Percentiles rank a stretch among this genome's conserved stretches.
Evolutionary conservation across 257 asterid species (phyloP).

Genomic region (Nicotiana benthamiana): DNA sequence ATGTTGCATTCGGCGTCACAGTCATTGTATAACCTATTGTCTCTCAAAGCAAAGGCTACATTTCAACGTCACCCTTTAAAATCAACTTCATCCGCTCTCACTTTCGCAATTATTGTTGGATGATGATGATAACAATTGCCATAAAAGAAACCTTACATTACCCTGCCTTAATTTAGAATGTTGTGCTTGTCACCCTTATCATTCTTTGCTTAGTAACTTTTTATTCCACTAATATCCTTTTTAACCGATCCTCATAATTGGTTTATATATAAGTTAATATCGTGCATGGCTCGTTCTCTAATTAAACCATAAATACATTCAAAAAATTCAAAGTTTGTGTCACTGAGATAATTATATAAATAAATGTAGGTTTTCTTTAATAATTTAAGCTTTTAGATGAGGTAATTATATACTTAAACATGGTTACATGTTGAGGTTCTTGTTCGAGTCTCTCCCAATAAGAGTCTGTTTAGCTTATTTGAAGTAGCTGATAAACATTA

Average conservation of each 20-base stretch:
- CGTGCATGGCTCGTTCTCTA: not conserved
- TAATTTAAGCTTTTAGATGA: too few relatives aligned
- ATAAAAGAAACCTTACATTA: not conserved
- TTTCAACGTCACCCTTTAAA: conserved; percentile 23
- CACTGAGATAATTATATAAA: too few relatives aligned
- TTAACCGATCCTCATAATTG: not conserved
- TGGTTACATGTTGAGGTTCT: too few relatives aligned
- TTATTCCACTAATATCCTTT: not conserved
- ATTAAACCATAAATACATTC: not conserved
- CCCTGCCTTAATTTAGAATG: not conserved
- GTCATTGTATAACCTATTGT: conserved; percentile 25
- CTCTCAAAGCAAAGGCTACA: conserved; percentile 26
- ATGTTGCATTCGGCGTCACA: conserved; percentile 26
- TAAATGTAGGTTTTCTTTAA: too few relatives aligned
- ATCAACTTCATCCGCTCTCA: conserved; percentile 18
- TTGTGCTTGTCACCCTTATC: not conserved
- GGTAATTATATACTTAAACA: too few relatives aligned
- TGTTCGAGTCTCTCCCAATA: too few relatives aligned
- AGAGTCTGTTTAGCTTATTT: too few relatives aligned
- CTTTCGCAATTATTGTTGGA: conserved; percentile 21
- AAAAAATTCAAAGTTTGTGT: too few relatives aligned
- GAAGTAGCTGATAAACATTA: too few relatives aligned
- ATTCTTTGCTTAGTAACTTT: not conserved
- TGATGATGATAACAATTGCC: conserved; percentile 2
- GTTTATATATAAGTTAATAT: not conserved